Conservation (phyloP, 2,329 filamentous ascomycete species). For the Cadophora sp. region DNA sequence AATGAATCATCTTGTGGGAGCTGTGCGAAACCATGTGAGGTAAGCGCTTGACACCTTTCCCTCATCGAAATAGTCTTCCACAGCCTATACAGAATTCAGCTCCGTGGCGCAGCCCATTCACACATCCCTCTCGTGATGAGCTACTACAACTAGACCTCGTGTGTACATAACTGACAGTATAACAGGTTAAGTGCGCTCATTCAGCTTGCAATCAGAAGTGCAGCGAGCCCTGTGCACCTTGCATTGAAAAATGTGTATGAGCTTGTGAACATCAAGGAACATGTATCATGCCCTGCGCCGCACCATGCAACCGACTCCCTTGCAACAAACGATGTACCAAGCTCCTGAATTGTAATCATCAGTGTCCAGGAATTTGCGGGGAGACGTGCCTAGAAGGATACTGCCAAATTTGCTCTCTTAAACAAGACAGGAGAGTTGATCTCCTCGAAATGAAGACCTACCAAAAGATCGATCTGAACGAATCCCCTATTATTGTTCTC, state of each 20-base stretch:
- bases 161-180: no score
- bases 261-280: slow-evolving; percentile 57
- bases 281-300: slow-evolving; percentile 61
- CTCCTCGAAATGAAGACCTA: slow-evolving; percentile 61
- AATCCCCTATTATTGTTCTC: slow-evolving; percentile 52
- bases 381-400: slow-evolving; percentile 63
- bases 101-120: no score
- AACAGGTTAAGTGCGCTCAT: slow-evolving; percentile 57
- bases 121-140: no score
- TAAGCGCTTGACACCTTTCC: no score
- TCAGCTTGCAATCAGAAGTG: slow-evolving; percentile 58
- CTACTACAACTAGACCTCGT: no score
- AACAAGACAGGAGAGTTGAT: slow-evolving; percentile 54
- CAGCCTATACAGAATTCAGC: no score
- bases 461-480: slow-evolving; percentile 61
- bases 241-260: slow-evolving; percentile 62
- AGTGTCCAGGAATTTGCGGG: slow-evolving; percentile 47
- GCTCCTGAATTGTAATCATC: background rate
- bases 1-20: background rate
- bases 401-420: slow-evolving; percentile 62
- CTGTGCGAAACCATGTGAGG: slow-evolving; percentile 57
- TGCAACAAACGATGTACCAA: slow-evolving; percentile 55
- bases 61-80: no score
- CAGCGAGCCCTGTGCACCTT: slow-evolving; percentile 66
- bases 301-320: slow-evolving; percentile 71